Percentiles rank a stretch among this genome's conserved stretches.
Evolutionary conservation across 139 green algal species (phyloP).

Genomic region (Tetradesmus obliquus): DNA sequence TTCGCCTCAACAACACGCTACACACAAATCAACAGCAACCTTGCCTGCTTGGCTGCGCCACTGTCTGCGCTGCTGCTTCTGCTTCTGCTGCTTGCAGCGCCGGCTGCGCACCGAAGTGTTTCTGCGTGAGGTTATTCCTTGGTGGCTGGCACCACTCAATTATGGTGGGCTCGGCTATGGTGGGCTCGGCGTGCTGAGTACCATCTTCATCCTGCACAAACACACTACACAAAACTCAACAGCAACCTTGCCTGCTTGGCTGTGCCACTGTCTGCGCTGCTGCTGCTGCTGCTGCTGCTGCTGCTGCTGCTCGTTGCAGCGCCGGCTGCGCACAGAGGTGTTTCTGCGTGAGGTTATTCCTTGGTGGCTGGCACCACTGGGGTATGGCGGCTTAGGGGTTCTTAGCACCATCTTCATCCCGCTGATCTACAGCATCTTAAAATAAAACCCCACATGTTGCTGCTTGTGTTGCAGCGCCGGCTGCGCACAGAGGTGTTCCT

Average conservation of each 20-base stretch:
- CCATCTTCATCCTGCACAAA: background rate
- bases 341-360: slow-evolving; percentile 56
- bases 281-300: too few species aligned
- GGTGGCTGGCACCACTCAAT: slow-evolving; percentile 35
- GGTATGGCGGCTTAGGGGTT: slow-evolving; percentile 35
- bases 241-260: too few species aligned
- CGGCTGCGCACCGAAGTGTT: slow-evolving; percentile 53
- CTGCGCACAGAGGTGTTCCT: slow-evolving; percentile 57
- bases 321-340: slow-evolving; percentile 44
- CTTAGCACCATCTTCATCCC: slow-evolving; percentile 31
- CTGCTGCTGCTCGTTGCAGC: too few species aligned
- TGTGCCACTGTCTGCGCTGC: too few species aligned
- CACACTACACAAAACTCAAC: too few species aligned
- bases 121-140: slow-evolving; percentile 50
- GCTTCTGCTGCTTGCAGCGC: background rate
- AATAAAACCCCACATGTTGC: background rate
- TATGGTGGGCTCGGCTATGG: slow-evolving; percentile 4
- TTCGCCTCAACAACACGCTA: background rate
- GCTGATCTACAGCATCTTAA: background rate
- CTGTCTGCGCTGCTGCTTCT: too few species aligned
- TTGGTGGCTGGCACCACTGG: slow-evolving; percentile 34
- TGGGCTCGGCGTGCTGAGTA: background rate
- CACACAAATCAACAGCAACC: too few species aligned
- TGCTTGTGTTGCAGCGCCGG: background rate
- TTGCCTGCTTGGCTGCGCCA: too few species aligned